These are phyloP conservation scores for Ophiostoma novo-ulmi DNA, from an alignment of 2,329 filamentous ascomycete genomes.

Conservation along the genomic window DNA sequence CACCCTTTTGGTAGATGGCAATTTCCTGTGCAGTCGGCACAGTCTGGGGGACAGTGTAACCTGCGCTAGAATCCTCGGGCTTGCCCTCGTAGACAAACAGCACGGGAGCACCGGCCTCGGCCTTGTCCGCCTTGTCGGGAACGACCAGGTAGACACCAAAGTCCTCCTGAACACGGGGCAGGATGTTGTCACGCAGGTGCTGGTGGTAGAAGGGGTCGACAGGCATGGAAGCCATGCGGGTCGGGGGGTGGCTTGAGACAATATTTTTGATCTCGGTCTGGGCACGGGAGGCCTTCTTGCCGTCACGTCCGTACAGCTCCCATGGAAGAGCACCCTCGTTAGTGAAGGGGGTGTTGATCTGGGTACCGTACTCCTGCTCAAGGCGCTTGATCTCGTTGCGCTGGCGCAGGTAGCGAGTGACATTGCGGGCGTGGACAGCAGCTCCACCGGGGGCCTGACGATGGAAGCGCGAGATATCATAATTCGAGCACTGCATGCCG, in stretches of 20 bases:
- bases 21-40: conserved; percentile 49
- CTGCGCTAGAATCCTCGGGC: conserved; percentile 36
- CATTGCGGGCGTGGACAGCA: conserved; percentile 72
- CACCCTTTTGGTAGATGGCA: conserved; percentile 49
- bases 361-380: conserved; percentile 74
- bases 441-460: conserved; percentile 66
- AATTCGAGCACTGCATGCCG: conserved; percentile 75
- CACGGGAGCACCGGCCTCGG: conserved; percentile 56
- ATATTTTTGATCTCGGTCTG: conserved; percentile 70
- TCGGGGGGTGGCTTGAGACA: conserved; percentile 67
- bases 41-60: conserved; percentile 49
- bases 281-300: conserved; percentile 73
- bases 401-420: conserved; percentile 82
- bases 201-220: conserved; percentile 77
- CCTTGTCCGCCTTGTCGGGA: conserved; percentile 55
- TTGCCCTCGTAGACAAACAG: conserved; percentile 71
- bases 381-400: conserved; percentile 76
- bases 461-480: conserved; percentile 78
- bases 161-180: conserved; percentile 58
- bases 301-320: conserved; percentile 83
- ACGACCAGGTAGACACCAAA: conserved; percentile 70
- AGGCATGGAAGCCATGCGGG: conserved; percentile 60
- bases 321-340: conserved; percentile 68
- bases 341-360: conserved; percentile 73
- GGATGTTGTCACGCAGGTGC: conserved; percentile 61